Evolutionary conservation across 441 rosid species (phyloP), one percentile per base, ranked within the genome.

Genomic region (Gossypium armourianum): DNA sequence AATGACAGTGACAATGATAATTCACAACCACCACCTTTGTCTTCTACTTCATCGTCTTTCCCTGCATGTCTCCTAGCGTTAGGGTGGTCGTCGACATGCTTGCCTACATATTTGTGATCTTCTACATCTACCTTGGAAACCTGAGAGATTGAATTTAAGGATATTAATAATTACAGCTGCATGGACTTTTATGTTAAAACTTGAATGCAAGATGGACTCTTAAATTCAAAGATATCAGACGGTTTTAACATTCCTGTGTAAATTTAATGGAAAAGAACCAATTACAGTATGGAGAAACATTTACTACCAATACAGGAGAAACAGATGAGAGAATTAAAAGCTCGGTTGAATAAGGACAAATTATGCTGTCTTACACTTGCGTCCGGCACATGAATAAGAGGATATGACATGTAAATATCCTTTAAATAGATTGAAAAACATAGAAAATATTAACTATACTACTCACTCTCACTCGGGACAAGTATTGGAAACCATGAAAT

Each of bases 1-100:
- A 88, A 52, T 8, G 97, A 81, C 1, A 91, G 86, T 9, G 87
- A 79, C 49, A 93, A 65, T 0, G 90, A 88, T 23, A 93, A 77
- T 70, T 78, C 88, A 23, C 85, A 85, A 12, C 58, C 53, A 57
- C 74, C 87, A 3, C 26, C 43, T 0, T 1, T 72, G 0, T 77
- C 80, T 28, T 28, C 32, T 28, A 4, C 32, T 4, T 4, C 6
- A n/a, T 73, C 78, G 0, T 75, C 80, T 13, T 70, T 78, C 69
- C 5, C 62, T 36, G 40, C 17, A 4, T 43, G 71, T 32, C 53
- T 28, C 21, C 65, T 29, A 26, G 29, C 29, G 5, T 26, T 26
- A 4, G 5, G 29, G 29, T 26, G 29, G 15, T 23, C 21, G 2
- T 13, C 21, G 1, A 47, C 40, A 49, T 23, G 57, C 23, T 49